Conservation (phyloP, 108 stramenopile genomes). For the Nitzschia putrida region DNA sequence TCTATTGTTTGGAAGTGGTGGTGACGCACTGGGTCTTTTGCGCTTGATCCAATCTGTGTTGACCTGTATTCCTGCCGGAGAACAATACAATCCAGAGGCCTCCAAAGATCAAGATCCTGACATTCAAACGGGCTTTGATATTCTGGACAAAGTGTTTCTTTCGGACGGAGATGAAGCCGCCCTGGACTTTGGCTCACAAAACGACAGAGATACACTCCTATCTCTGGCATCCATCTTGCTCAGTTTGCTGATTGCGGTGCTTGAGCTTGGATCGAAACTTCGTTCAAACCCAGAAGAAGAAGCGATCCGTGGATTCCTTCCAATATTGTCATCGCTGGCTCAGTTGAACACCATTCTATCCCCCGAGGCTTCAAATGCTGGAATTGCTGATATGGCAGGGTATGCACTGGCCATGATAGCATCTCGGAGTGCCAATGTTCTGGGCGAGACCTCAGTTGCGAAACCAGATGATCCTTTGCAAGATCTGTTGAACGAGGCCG, state of each 20-base stretch:
- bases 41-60: slow-evolving; percentile 39
- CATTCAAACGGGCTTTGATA: neutral
- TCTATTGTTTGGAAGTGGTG: slow-evolving; percentile 34
- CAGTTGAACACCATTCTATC: slow-evolving; percentile 6
- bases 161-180: too few species aligned
- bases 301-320: slow-evolving; percentile 48
- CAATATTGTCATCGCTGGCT: slow-evolving; percentile 43
- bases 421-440: slow-evolving; percentile 31
- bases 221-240: slow-evolving; percentile 67
- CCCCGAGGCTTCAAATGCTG: slow-evolving; percentile 18
- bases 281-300: slow-evolving; percentile 60
- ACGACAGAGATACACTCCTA: slow-evolving; percentile 35
- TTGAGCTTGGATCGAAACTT: slow-evolving; percentile 68
- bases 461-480: slow-evolving; percentile 7
- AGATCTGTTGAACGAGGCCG: slow-evolving; percentile 36
- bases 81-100: neutral
- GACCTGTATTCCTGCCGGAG: neutral
- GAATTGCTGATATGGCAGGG: slow-evolving; percentile 77
- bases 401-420: slow-evolving; percentile 76
- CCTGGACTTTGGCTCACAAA: neutral
- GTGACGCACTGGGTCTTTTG: slow-evolving; percentile 26
- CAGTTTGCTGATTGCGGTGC: slow-evolving; percentile 69
- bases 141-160: neutral
- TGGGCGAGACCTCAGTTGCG: neutral
- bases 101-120: neutral